Evolutionary conservation across 495 filamentous ascomycete genomes (phyloP).

Genomic region (Penicillium egyptiacum): DNA sequence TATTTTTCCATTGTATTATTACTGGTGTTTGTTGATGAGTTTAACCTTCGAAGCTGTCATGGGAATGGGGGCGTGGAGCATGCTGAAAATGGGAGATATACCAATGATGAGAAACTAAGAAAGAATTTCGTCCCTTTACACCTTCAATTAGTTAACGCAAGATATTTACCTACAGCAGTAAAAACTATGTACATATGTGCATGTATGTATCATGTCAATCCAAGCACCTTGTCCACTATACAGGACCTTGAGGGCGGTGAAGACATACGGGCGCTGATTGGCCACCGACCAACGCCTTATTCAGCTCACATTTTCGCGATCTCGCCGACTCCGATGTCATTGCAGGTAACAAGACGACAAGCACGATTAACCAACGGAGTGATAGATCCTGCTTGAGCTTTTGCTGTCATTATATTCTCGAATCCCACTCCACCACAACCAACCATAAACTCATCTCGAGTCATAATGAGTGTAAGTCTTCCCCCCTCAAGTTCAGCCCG

Average conservation of each 20-base stretch:
- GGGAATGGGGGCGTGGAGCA: not conserved
- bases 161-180: not conserved
- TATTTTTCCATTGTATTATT: conserved; percentile 17
- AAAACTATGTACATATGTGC: no score
- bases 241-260: not conserved
- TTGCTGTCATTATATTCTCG: conserved; percentile 3
- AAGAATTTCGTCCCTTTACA: not conserved
- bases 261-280: not conserved
- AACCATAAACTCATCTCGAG: conserved; percentile 5
- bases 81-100: not conserved
- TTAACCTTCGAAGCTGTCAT: conserved; percentile 6
- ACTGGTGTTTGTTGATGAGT: conserved; percentile 5
- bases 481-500: conserved; percentile 8
- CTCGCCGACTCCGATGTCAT: conserved; percentile 18
- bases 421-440: not conserved
- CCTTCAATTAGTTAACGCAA: not conserved
- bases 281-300: conserved; percentile 17
- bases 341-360: conserved; percentile 21
- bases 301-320: conserved; percentile 43
- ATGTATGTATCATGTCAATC: not conserved
- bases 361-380: conserved; percentile 14
- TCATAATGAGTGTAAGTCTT: conserved; percentile 45
- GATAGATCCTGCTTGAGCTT: conserved; percentile 13
- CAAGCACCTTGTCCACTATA: not conserved
- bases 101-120: not conserved